These are phyloP conservation scores for Rhynchospora tenuis DNA, from an alignment of 176 grass and related monocot genomes.

Conservation along the genomic window DNA sequence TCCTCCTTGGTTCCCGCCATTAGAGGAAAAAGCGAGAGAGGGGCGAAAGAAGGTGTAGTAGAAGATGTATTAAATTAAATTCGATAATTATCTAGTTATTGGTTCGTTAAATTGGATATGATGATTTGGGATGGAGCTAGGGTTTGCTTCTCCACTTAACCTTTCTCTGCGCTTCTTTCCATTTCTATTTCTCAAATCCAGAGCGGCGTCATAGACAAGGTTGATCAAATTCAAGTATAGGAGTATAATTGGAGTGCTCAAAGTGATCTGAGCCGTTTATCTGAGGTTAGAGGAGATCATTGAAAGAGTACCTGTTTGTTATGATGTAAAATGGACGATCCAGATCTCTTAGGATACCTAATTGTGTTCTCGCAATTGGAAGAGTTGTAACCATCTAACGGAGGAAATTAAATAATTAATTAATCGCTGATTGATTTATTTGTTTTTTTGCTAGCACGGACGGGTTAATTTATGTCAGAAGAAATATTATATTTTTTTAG, in stretches of 20 bases:
- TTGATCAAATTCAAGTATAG: not conserved
- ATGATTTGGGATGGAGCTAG: conserved; percentile 28
- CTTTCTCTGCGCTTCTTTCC: conserved; percentile 17
- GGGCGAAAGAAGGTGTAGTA: not conserved
- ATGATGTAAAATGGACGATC: not conserved
- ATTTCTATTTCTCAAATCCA: conserved; percentile 10
- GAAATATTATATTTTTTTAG: no score
- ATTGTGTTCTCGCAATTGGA: not conserved
- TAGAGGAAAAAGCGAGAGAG: not conserved
- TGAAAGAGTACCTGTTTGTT: not conserved
- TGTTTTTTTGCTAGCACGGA: not conserved
- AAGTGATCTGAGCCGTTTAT: not conserved
- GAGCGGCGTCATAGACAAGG: not conserved
- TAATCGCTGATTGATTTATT: not conserved
- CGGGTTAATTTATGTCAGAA: not conserved
- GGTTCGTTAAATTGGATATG: conserved; percentile 8
- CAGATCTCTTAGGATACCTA: not conserved
- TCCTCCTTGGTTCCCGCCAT: conserved; percentile 18
- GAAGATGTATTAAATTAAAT: not conserved
- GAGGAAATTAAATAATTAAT: not conserved
- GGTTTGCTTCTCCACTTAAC: conserved; percentile 35
- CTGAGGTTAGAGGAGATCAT: not conserved
- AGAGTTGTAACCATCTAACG: not conserved
- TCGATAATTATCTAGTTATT: conserved; percentile 29
- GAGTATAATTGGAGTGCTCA: no score